Percentiles rank a stretch among this genome's conserved stretches.
Conservation (phyloP, 441 rosid genomes). For the Jatropha podagrica region DNA sequence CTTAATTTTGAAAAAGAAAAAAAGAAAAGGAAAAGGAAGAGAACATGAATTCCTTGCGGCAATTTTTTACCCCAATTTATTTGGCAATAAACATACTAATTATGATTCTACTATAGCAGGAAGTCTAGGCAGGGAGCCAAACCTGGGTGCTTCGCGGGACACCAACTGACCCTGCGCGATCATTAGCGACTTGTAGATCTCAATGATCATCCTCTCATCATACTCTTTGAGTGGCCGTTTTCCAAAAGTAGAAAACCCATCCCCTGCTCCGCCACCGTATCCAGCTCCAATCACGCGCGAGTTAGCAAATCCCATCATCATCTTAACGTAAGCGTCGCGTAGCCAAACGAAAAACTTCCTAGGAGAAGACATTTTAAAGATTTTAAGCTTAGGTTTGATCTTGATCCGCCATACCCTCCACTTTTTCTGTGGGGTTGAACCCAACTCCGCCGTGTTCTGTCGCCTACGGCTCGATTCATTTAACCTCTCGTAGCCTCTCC, state of each 20-base stretch:
- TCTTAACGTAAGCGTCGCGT: constrained; percentile 75
- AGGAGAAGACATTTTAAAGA: constrained; percentile 42
- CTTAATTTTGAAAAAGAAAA: background rate
- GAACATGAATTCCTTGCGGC: background rate
- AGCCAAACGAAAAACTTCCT: constrained; percentile 66
- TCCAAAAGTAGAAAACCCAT: constrained; percentile 40
- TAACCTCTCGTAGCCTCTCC: constrained; percentile 60
- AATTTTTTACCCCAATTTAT: background rate
- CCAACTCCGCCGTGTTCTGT: constrained; percentile 27
- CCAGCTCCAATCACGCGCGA: constrained; percentile 40
- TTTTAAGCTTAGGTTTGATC: constrained; percentile 48
- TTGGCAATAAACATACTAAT: background rate
- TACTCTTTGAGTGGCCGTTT: constrained; percentile 53
- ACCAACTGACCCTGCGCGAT: constrained; percentile 50
- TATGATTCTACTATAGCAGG: constrained; percentile 15
- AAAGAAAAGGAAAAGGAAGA: background rate
- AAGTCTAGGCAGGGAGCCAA: constrained; percentile 23
- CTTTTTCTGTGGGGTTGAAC: constrained; percentile 22
- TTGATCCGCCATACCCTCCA: constrained; percentile 59
- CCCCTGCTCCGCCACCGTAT: constrained; percentile 36
- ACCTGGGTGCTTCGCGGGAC: constrained; percentile 38
- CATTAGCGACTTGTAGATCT: constrained; percentile 68
- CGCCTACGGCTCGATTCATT: constrained; percentile 36
- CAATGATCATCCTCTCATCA: constrained; percentile 67
- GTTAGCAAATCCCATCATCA: constrained; percentile 74